Base-by-base conservation (phyloP, 2,329 filamentous ascomycete species). In the Colletotrichum coccodes region DNA sequence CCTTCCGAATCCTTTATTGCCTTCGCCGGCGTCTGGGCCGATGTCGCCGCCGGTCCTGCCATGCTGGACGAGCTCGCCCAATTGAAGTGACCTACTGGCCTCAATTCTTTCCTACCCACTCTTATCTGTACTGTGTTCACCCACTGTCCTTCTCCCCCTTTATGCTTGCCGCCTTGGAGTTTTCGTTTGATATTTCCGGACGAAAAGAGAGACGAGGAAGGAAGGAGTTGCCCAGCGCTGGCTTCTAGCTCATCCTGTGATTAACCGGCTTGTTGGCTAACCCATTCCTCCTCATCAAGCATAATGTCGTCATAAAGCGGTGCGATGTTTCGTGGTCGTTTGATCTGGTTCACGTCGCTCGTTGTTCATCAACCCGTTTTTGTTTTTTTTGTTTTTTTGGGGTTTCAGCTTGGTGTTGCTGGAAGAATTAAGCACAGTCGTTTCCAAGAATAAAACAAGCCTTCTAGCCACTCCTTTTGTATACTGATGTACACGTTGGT, bases 11-110 rank as follows among this genome's bases (percentile, higher is more conserved):
- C 61, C 4, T 65, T 56, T 23, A 30, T 69, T 8, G 23, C 62
- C 9, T 46, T 63, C 38, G 66, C 66, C 18, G 66, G 66, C 21
- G 32, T 56, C 49, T 69, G 66, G 66, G 66, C 66, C 36, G 61
- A 66, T 30, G 49, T 60, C 11, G 40, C 54, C 26, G 28, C 62
- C 16, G 40, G 46, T 11, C 53, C 65, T 11, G 18, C 36, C 11
- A 30, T 23, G 9, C 18, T 52, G 11, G 49, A 62, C 30, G 59
- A 42, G 23, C 28, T 26, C 46, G 54, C 32, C 21, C 40, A 16
- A 49, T 21, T 66, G 16, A 42, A 44, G 46, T 32, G 34, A 18
- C 11, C 12, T 11, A 16, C 8, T 38, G 6, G 23, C 3, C 23
- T 9, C 32, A 18, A 32, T 16, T n/a, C 16, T 23, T n/a, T 36